phyloP scores from a whole-genome alignment of 345 rosid genomes.

The Clarkia xantiana region DNA sequence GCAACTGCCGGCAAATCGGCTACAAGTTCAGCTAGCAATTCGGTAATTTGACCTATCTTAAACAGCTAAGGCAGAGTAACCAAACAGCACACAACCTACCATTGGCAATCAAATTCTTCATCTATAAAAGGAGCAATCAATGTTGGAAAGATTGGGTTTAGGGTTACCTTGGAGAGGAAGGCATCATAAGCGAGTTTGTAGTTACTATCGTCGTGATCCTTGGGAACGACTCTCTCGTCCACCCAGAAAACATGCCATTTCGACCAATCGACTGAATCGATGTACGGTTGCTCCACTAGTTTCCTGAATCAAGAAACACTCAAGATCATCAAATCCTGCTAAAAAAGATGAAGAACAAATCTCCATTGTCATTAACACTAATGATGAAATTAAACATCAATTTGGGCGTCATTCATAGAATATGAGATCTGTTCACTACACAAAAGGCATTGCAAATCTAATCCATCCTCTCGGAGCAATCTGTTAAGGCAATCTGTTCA shows the following conservation, averaged over 20 bases:
- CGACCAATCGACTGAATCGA: slow-evolving; percentile 68
- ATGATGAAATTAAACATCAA: no score
- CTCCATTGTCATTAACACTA: neutral
- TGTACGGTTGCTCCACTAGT: slow-evolving; percentile 38
- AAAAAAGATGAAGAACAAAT: neutral
- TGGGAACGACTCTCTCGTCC: slow-evolving; percentile 90
- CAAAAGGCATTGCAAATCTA: no score
- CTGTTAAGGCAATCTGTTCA: no score
- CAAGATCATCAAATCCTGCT: neutral
- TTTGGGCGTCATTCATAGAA: no score
- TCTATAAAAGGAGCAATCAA: neutral
- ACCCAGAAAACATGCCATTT: slow-evolving; percentile 93
- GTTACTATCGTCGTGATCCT: slow-evolving; percentile 75
- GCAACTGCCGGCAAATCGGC: no score
- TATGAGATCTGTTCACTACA: no score
- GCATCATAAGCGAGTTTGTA: slow-evolving; percentile 66
- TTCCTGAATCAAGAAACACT: slow-evolving; percentile 31
- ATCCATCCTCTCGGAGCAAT: no score
- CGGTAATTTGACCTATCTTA: no score
- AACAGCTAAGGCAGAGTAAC: no score
- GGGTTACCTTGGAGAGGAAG: slow-evolving; percentile 53
- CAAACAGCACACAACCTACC: no score
- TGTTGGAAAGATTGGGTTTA: neutral
- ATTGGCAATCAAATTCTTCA: neutral
- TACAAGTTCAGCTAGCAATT: no score